Conservation (phyloP, 805 yeast genomes). For the Teunomyces gatunensis region DNA sequence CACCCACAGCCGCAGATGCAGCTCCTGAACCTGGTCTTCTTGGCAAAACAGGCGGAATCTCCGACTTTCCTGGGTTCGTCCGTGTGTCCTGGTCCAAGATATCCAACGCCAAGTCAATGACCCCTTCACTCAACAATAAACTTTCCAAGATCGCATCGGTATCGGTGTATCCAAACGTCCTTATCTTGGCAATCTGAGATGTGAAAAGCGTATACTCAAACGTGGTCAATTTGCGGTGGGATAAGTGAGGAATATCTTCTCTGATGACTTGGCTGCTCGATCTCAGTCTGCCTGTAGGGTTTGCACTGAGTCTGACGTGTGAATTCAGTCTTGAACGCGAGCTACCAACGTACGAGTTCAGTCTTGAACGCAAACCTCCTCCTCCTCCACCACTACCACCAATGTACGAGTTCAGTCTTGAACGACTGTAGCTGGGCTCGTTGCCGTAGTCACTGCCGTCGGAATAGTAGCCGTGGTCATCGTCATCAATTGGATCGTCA, state of each 20-base stretch:
- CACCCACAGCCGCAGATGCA: conserved; percentile 7
- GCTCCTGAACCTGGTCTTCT: conserved; percentile 27
- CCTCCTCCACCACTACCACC: not conserved
- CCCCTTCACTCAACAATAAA: conserved; percentile 56
- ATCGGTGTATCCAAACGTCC: conserved; percentile 55
- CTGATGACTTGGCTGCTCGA: conserved; percentile 4
- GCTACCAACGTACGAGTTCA: conserved; percentile 5
- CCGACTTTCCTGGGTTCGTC: conserved; percentile 35
- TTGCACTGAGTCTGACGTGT: conserved; percentile 7
- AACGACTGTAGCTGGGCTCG: conserved; percentile 5
- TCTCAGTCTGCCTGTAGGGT: conserved; percentile 13
- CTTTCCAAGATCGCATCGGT: conserved; percentile 63
- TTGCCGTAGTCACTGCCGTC: conserved; percentile 17
- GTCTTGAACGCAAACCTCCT: not conserved
- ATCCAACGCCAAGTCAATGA: conserved; percentile 56
- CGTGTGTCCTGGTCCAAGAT: conserved; percentile 45
- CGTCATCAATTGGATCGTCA: conserved; percentile 36
- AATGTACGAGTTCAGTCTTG: conserved; percentile 9
- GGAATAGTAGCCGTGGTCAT: conserved; percentile 21
- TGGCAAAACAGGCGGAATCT: conserved; percentile 49
- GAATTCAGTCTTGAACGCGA: conserved; percentile 15
- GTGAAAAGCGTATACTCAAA: conserved; percentile 53
- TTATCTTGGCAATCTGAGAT: conserved; percentile 43
- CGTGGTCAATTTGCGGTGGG: conserved; percentile 52
- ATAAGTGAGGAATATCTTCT: conserved; percentile 34